These are phyloP conservation scores for Avena sativa DNA, from an alignment of 176 grass and related monocot species.

Conservation along the genomic window DNA sequence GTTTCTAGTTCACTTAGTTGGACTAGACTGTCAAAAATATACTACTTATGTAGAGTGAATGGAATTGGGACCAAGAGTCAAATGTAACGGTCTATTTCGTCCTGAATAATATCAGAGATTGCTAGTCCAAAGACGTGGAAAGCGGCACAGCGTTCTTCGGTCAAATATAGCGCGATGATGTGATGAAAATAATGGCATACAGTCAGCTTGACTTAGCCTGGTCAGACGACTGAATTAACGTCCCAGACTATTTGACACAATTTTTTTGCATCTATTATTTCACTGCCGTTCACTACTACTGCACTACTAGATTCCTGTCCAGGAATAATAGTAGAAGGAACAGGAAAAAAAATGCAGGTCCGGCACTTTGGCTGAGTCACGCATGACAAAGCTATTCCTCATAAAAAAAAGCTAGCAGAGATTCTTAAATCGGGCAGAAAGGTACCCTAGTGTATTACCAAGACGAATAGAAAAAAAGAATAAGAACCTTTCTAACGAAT, in stretches of 20 bases:
- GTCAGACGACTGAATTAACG: neutral
- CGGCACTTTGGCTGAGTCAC: neutral
- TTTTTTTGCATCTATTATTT: neutral
- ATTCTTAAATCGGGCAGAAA: conserved; percentile 31
- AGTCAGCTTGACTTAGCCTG: conserved; percentile 39
- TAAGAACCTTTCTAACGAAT: conserved; percentile 16
- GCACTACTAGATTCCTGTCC: neutral
- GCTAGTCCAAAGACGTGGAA: conserved; percentile 6
- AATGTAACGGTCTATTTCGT: neutral
- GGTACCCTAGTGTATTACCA: neutral
- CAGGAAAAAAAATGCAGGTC: neutral
- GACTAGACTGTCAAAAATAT: too few relatives aligned
- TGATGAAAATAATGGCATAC: neutral
- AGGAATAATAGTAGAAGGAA: neutral
- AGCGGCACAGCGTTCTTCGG: neutral
- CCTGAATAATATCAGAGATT: neutral
- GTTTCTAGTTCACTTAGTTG: too few relatives aligned
- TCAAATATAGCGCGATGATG: conserved; percentile 35
- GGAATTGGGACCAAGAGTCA: too few relatives aligned
- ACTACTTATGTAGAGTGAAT: too few relatives aligned
- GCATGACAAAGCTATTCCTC: conserved; percentile 12
- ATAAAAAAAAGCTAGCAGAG: neutral
- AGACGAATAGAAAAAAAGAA: too few relatives aligned
- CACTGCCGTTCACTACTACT: neutral
- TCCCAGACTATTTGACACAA: neutral